Evolutionary conservation across 768 basidiomycete species (phyloP), one percentile per base, ranked within the genome.

Genomic region (Collybia sordida): DNA sequence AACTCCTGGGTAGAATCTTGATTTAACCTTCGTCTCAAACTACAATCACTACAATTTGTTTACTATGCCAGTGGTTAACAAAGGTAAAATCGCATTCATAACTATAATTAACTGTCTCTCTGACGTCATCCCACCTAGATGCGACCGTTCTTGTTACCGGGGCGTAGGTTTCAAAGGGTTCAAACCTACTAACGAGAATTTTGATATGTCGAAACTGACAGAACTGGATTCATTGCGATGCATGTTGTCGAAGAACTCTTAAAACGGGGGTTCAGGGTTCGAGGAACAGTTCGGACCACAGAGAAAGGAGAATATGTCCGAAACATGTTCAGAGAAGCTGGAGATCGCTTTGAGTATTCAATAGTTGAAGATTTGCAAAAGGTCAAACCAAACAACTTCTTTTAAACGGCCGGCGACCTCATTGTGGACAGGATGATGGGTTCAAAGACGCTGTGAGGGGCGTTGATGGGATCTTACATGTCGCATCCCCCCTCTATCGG

Each of bases 131-230:
- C 11, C 11, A 12, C 5, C 14, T 11, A 45, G 44, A 25, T 17
- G 25, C 44, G 31, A n/a, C 34, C 2, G 34, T 45, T 4, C 44
- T 23, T 45, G 41, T 24, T 47, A 54, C 40, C 7, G 50, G 42
- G 15, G 34, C 21, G 37, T 49, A 11, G 28, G 45, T 28, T 18
- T 11, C 17, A 3, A 15, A 22, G n/a, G n/a, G n/a, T n/a, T n/a
- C n/a, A 23, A 18, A 22, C n/a, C 6, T 31, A n/a, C n/a, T 28
- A 15, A 43, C n/a, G 18, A 40, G 12, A 39, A n/a, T 47, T 31
- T 68, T 53, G 19, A 45, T 46, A 7, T 18, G 39, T 31, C 23
- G 19, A 3, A 48, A 36, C 45, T 14, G 21, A 18, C 44, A 45
- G 44, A 27, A 27, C 44, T 31, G 44, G 44, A 7, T 45, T 31